phyloP scores from a whole-genome alignment of 2,329 filamentous ascomycete genomes.

The Plectosphaerella cucumerina region DNA sequence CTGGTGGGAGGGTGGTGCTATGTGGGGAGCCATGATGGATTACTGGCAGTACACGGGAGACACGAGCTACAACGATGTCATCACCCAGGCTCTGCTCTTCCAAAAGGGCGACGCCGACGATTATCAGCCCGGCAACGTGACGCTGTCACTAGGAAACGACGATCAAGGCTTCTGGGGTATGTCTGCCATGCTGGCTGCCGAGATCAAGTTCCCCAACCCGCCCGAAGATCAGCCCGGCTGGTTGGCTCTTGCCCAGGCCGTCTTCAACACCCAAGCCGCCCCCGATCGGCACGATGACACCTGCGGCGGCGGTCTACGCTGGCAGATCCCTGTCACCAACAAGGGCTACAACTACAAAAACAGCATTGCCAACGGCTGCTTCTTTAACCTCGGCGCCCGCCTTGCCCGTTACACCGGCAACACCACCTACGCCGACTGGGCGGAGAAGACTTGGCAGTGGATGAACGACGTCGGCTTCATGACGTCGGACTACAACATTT shows the following conservation, averaged over 20 bases:
- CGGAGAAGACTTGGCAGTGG: conserved; percentile 61
- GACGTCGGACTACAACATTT: conserved; percentile 55
- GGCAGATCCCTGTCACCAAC: conserved; percentile 75
- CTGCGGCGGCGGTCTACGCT: conserved; percentile 68
- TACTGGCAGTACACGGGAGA: conserved; percentile 69
- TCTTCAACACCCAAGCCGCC: conserved; percentile 59
- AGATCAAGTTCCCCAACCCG: conserved; percentile 59
- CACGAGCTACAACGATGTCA: conserved; percentile 54
- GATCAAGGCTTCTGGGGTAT: conserved; percentile 70
- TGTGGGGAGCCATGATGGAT: conserved; percentile 66
- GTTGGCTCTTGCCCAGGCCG: conserved; percentile 63
- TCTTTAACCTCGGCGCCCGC: conserved; percentile 63
- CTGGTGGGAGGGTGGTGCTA: conserved; percentile 70
- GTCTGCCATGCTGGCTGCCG: conserved; percentile 63
- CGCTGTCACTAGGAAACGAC: conserved; percentile 57
- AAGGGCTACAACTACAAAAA: conserved; percentile 75
- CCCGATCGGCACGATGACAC: conserved; percentile 59
- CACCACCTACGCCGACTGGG: conserved; percentile 58
- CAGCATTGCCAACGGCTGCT: conserved; percentile 57
- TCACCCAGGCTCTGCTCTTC: conserved; percentile 52
- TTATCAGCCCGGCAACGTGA: conserved; percentile 58
- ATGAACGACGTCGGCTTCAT: conserved; percentile 52
- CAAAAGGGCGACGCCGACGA: conserved; percentile 54
- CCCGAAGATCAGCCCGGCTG: conserved; percentile 50
- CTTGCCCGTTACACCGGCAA: conserved; percentile 69